Percentiles rank a stretch among this genome's conserved stretches.
Conservation (phyloP, 768 basidiomycete genomes). For the Lyophyllum atratum region DNA sequence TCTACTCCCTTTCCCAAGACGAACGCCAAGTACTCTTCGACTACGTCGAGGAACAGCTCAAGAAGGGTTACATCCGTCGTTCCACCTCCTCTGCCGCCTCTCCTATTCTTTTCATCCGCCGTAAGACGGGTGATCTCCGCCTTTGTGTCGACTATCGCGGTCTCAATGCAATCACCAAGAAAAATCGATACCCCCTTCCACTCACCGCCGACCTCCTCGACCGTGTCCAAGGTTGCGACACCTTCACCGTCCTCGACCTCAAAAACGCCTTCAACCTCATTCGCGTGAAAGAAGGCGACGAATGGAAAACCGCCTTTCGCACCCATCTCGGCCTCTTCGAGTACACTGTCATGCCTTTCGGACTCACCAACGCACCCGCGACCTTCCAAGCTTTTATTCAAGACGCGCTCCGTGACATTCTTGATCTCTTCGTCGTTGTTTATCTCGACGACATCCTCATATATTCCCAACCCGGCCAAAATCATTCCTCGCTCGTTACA, state of each 20-base stretch:
- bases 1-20: conserved; percentile 32
- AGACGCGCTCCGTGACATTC: conserved; percentile 34
- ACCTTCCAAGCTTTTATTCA: conserved; percentile 45
- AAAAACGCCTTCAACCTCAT: no score
- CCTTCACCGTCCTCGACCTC: no score
- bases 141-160: no score
- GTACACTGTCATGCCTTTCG: conserved; percentile 38
- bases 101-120: no score
- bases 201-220: conserved; percentile 31
- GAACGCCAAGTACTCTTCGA: conserved; percentile 34
- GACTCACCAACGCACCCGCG: conserved; percentile 39
- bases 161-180: no score
- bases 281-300: conserved; percentile 36
- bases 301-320: conserved; percentile 46
- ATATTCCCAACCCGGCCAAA: conserved; percentile 33
- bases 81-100: no score
- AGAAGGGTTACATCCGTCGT: no score
- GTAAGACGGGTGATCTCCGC: no score
- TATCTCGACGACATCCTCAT: conserved; percentile 25
- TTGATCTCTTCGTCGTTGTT: conserved; percentile 39
- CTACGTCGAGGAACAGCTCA: no score
- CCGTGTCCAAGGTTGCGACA: no score
- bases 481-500: conserved; percentile 25
- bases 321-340: conserved; percentile 39
- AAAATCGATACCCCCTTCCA: conserved; percentile 30